Percentiles rank a stretch among this genome's conserved stretches.
Conservation (phyloP, 371 early-diverging fungal species). For the Mortierella sp. region DNA sequence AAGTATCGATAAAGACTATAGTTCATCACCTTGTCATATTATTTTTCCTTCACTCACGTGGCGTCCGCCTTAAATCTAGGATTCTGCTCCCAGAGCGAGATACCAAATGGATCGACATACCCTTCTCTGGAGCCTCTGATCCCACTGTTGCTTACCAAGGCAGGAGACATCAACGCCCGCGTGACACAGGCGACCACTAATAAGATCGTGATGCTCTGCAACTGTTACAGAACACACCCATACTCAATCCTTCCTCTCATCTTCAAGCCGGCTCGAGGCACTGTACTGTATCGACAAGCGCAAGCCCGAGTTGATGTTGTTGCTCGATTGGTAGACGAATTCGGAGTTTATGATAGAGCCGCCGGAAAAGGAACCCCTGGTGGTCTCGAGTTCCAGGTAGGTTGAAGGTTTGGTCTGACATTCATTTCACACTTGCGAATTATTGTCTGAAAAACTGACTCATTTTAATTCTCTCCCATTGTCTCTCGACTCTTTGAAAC, state of each 20-base stretch:
- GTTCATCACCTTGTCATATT: background rate
- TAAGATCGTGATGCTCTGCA: slow-evolving; percentile 63
- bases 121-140: slow-evolving; percentile 62
- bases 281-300: slow-evolving; percentile 38
- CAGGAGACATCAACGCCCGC: slow-evolving; percentile 69
- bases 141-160: slow-evolving; percentile 64
- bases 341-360: slow-evolving; percentile 55
- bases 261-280: slow-evolving; percentile 54
- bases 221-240: slow-evolving; percentile 59
- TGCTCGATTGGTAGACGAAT: slow-evolving; percentile 58
- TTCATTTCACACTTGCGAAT: background rate
- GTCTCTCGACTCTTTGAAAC: slow-evolving; percentile 23
- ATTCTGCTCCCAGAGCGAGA: slow-evolving; percentile 54
- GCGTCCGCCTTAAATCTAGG: slow-evolving; percentile 26
- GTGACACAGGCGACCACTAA: slow-evolving; percentile 62
- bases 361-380: slow-evolving; percentile 46
- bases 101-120: slow-evolving; percentile 51
- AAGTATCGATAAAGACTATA: slow-evolving; percentile 28
- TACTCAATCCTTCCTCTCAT: slow-evolving; percentile 65
- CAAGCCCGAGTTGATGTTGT: slow-evolving; percentile 64
- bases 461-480: too few relatives aligned
- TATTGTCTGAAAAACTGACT: slow-evolving; percentile 11
- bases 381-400: slow-evolving; percentile 47
- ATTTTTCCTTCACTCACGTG: background rate
- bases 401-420: too few relatives aligned